Percentiles rank a stretch among this genome's conserved stretches.
These are phyloP conservation scores for Chlorella sorokiniana DNA, from an alignment of 139 green algal species.

Conservation along the genomic window DNA sequence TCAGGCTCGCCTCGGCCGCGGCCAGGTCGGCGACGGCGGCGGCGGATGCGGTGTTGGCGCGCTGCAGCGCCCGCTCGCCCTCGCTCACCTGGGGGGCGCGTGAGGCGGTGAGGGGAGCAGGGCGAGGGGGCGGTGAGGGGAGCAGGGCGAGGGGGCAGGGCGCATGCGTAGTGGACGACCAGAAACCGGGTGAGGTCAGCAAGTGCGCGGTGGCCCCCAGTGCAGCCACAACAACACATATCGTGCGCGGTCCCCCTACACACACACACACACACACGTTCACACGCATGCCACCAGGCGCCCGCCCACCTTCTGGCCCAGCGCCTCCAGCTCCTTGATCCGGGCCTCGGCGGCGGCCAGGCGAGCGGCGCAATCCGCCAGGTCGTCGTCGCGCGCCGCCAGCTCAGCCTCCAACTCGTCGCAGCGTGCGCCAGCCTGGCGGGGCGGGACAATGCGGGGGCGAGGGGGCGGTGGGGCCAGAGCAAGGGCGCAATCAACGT, in stretches of 20 bases:
- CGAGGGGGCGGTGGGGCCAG: too few species aligned
- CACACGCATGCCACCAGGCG: not conserved
- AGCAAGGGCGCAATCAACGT: too few species aligned
- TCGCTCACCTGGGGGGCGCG: not conserved
- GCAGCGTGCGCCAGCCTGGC: not conserved
- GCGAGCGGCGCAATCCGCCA: not conserved
- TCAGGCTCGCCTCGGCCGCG: not conserved
- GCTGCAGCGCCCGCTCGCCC: not conserved
- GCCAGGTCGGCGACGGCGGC: not conserved
- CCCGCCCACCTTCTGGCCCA: conserved; percentile 7
- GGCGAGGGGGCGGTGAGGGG: not conserved
- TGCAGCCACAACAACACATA: not conserved
- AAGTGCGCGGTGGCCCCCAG: not conserved
- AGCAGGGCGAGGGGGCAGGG: not conserved
- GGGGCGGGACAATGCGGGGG: not conserved
- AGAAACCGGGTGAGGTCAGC: not conserved
- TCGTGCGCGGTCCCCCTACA: too few species aligned
- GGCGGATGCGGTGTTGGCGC: not conserved
- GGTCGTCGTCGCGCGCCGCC: conserved; percentile 9
- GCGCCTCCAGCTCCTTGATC: conserved; percentile 5
- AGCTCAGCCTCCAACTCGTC: conserved; percentile 17
- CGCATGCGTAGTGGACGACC: not conserved
- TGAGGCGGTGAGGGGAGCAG: not conserved
- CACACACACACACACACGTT: not conserved
- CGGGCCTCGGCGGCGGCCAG: not conserved